Percentiles rank a stretch among this genome's conserved stretches.
phyloP scores from a whole-genome alignment of 306 rosid genomes.

The Prunus kanzakura region DNA sequence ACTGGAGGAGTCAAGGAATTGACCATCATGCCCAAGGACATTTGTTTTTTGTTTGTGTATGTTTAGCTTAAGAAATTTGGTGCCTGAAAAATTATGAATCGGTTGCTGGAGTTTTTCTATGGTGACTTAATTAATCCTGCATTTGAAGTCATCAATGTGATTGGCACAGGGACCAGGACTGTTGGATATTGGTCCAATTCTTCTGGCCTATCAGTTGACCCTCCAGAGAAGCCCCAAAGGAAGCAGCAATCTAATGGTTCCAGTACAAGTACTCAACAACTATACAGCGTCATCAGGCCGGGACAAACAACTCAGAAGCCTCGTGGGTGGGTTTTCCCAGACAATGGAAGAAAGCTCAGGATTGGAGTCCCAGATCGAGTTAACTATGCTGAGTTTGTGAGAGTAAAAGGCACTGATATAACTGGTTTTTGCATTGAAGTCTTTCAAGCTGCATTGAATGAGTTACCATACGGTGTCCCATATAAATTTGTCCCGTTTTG shows the following conservation, averaged over 20 bases:
- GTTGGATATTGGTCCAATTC: slow-evolving; percentile 30
- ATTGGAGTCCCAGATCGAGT: slow-evolving; percentile 21
- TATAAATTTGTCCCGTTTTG: slow-evolving; percentile 26
- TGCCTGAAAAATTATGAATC: no score
- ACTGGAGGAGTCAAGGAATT: no score
- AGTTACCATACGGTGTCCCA: slow-evolving; percentile 27
- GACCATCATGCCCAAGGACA: no score
- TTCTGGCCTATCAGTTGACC: slow-evolving; percentile 7
- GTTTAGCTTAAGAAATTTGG: no score
- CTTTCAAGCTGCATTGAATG: slow-evolving; percentile 29
- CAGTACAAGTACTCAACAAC: background rate
- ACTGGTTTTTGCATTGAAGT: slow-evolving; percentile 33
- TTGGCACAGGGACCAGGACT: slow-evolving; percentile 23
- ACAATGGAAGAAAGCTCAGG: slow-evolving; percentile 22
- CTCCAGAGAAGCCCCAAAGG: slow-evolving; percentile 7
- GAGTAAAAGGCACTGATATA: slow-evolving; percentile 16
- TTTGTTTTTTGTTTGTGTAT: no score
- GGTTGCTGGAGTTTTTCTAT: no score
- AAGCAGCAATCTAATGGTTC: background rate
- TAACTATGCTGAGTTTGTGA: slow-evolving; percentile 14
- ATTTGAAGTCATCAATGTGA: slow-evolving; percentile 29
- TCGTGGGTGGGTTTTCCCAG: slow-evolving; percentile 27
- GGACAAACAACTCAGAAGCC: slow-evolving; percentile 27
- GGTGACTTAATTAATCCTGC: slow-evolving; percentile 15
- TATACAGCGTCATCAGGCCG: slow-evolving; percentile 27